Conservation (phyloP, 1,284 basidiomycete genomes). For the Coniferiporia sulphurascens region DNA sequence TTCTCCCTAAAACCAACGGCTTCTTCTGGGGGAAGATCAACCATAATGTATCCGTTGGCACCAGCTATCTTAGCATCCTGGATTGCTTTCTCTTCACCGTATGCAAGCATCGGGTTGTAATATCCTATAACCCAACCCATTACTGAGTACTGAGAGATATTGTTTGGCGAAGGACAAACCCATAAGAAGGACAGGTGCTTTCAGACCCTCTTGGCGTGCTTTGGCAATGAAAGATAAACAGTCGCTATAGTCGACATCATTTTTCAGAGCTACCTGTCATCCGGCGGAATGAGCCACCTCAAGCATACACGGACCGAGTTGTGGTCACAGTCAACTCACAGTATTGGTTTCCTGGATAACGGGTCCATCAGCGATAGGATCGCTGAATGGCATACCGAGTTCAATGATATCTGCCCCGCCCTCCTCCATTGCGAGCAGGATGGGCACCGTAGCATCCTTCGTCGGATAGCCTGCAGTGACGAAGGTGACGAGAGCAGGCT, state of each 20-base stretch:
- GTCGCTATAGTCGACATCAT: constrained; percentile 71
- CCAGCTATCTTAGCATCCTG: constrained; percentile 84
- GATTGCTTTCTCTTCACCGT: constrained; percentile 93
- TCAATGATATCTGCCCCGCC: constrained; percentile 96
- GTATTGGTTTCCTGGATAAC: constrained; percentile 91
- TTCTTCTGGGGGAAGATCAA: constrained; percentile 97
- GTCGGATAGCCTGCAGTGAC: constrained; percentile 89
- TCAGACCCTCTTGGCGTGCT: constrained; percentile 79
- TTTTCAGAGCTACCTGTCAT: constrained; percentile 72
- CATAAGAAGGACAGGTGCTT: constrained; percentile 89
- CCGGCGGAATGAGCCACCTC: constrained; percentile 1
- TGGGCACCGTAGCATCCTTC: constrained; percentile 74
- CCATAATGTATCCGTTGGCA: constrained; percentile 96
- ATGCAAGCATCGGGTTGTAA: constrained; percentile 93
- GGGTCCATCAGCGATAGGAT: constrained; percentile 93
- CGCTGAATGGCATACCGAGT: constrained; percentile 93
- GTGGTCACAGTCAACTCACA: constrained; percentile 40
- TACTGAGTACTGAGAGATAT: neutral
- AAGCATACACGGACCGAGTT: too few relatives aligned
- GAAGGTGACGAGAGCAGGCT: constrained; percentile 81
- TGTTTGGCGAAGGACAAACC: constrained; percentile 44
- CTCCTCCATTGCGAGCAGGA: constrained; percentile 86
- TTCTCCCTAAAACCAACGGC: constrained; percentile 86
- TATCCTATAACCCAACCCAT: constrained; percentile 58
- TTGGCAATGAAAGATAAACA: constrained; percentile 77